Evolutionary conservation across 2,329 filamentous ascomycete species (phyloP), one percentile per base, ranked within the genome.

Genomic region (Epichloe brachyelytri): DNA sequence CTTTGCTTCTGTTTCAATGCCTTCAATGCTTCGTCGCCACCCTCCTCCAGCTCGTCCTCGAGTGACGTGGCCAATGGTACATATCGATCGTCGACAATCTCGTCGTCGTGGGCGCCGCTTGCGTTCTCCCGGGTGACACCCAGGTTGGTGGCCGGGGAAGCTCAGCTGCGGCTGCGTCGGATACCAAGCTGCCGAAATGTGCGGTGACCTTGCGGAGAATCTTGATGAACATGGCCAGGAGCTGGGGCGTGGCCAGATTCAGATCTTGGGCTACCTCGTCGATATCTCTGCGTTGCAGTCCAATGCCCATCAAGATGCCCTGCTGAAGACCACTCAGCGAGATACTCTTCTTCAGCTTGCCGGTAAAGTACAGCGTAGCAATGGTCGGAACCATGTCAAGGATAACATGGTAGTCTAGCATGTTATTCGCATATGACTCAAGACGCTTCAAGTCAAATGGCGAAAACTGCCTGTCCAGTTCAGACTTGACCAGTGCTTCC

Each of bases 151-250:
- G 75, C 66, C 43, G 73, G 70, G 85, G 84, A 59, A 90, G 71
- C 45, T 80, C 74, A 1, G 81, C 79, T 51, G 80, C 83, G 11
- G 85, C 83, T 0, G 87, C 88, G 3, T 80, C 81, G 41, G 88
- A 80, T 3, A 96, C 76, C 1, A 97, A 69, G 3, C 76, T 72
- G 34, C 82, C 79, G 68, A 98, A 93, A 63, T 90, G 80, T 3
- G 78, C 75, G 3, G 86, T 86, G 39, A 95, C 78, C 71, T 97
- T 97, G 57, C 89, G 82, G 53, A 96, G 77, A 54, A 95, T 85
- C 74, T 98, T 98, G 66, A 95, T 88, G 68, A 98, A 97, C 85
- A 97, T 95, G 54, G 91, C 90, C 55, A 98, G 75, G 3, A 96
- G 73, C 70, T 97, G 93, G 43, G 82, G 84, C 2, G 80, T 77